Conservation (phyloP, 2,329 filamentous ascomycete species). For the Colletotrichum kahawae region DNA sequence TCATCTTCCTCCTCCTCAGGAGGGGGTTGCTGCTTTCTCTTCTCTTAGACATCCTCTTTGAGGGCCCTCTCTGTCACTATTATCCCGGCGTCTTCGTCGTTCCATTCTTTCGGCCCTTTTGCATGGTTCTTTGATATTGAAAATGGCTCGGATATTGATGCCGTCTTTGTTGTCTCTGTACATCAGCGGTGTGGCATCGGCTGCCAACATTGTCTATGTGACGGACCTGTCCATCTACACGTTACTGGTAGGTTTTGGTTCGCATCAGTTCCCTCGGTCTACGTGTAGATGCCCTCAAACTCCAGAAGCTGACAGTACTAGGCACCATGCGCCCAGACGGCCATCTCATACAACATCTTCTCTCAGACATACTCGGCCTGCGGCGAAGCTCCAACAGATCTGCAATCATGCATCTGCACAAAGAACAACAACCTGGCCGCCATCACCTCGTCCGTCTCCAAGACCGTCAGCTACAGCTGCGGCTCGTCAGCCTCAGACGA, state of each 20-base stretch:
- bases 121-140: neutral
- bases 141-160: neutral
- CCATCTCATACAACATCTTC: constrained; percentile 49
- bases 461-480: constrained; percentile 46
- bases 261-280: neutral
- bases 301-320: constrained; percentile 26
- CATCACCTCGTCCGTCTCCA: constrained; percentile 42
- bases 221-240: constrained; percentile 49
- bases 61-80: neutral
- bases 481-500: constrained; percentile 53
- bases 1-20: neutral
- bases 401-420: constrained; percentile 60
- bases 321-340: constrained; percentile 56
- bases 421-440: constrained; percentile 46
- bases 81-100: neutral
- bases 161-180: neutral
- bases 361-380: constrained; percentile 48
- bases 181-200: neutral
- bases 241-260: constrained; percentile 38
- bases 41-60: neutral
- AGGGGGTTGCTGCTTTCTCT: neutral
- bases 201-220: constrained; percentile 42
- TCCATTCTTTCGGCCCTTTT: neutral
- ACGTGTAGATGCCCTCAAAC: neutral
- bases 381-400: constrained; percentile 44